Conservation (phyloP, 164 flowering plant species). For the Magnolia officinalis region DNA sequence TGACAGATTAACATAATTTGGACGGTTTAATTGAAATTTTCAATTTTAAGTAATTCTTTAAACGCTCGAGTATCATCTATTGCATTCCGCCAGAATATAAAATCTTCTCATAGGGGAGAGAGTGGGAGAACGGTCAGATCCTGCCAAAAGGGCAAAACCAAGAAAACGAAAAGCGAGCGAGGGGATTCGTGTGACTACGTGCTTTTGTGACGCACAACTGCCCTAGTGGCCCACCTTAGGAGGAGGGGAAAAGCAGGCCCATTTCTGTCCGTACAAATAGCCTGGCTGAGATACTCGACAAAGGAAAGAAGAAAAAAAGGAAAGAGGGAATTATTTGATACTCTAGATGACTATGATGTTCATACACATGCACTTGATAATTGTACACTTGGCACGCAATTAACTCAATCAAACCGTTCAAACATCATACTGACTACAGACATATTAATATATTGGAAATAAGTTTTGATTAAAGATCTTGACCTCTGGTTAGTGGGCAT, state of each 20-base stretch:
- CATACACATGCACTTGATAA: not conserved
- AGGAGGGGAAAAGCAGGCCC: not conserved
- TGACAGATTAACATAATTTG: no score
- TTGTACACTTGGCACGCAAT: no score
- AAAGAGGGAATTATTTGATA: not conserved
- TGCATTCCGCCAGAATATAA: no score
- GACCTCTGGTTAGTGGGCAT: no score
- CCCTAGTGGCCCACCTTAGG: not conserved
- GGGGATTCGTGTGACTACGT: constrained; percentile 4
- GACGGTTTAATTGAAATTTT: no score
- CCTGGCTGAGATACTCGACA: constrained; percentile 3
- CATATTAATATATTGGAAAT: no score
- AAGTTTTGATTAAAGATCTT: no score
- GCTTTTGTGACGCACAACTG: constrained; percentile 1
- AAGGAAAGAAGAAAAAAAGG: not conserved
- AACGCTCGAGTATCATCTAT: no score
- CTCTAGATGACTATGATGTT: not conserved
- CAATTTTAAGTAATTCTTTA: no score
- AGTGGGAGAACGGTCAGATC: not conserved
- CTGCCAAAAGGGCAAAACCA: not conserved
- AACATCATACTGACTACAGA: no score
- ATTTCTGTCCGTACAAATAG: not conserved
- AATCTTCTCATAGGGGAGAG: no score
- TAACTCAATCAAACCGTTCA: no score
- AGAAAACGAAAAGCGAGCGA: not conserved